Percentiles rank a stretch among this genome's conserved stretches.
phyloP scores from a whole-genome alignment of 257 asterid species.

The Marsdenia floribunda region DNA sequence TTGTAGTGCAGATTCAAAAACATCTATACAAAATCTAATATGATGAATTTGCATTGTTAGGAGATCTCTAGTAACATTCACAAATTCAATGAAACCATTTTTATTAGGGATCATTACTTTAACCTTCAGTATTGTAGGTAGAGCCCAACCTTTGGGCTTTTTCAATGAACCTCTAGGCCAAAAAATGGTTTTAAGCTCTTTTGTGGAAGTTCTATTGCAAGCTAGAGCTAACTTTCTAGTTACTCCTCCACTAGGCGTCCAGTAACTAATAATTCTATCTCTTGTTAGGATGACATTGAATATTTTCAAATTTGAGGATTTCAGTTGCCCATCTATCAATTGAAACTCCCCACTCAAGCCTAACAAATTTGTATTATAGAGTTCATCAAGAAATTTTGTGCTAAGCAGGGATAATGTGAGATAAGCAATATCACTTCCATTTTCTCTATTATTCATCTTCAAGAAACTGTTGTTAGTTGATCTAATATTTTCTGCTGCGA shows the following conservation, averaged over 20 bases:
- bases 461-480: constrained; percentile 10
- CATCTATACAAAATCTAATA: constrained; percentile 9
- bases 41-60: not conserved
- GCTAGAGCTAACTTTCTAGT: constrained; percentile 16
- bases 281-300: constrained; percentile 47
- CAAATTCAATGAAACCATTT: constrained; percentile 19
- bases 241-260: constrained; percentile 47
- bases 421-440: constrained; percentile 14
- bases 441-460: not conserved
- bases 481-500: constrained; percentile 37
- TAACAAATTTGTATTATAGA: constrained; percentile 28
- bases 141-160: constrained; percentile 11
- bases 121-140: not conserved
- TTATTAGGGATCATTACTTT: constrained; percentile 18
- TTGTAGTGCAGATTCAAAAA: constrained; percentile 6
- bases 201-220: constrained; percentile 12
- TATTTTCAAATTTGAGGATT: constrained; percentile 37
- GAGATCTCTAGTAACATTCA: constrained; percentile 9
- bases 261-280: constrained; percentile 43
- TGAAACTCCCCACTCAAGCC: constrained; percentile 51
- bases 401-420: constrained; percentile 40
- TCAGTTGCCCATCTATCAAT: constrained; percentile 31
- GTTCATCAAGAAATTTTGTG: constrained; percentile 31
- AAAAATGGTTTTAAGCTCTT: constrained; percentile 13
- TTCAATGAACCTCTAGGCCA: constrained; percentile 25